Percentiles rank a stretch among this genome's conserved stretches.
Evolutionary conservation across 805 yeast species (phyloP).

Genomic region (Teunomyces kruisii): DNA sequence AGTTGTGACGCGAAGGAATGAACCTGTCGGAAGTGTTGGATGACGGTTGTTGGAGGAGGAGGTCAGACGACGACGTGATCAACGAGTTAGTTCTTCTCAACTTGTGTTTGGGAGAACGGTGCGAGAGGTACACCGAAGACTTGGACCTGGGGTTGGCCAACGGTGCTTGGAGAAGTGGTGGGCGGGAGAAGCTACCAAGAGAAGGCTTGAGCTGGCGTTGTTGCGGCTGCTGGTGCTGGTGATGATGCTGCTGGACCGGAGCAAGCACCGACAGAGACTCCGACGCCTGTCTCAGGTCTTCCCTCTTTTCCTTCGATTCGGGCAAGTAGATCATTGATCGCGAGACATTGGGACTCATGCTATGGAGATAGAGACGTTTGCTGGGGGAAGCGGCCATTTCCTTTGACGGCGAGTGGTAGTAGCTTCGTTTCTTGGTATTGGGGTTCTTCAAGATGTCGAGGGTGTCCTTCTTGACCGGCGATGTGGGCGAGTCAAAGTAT

Average conservation of each 20-base stretch:
- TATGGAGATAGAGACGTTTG: slow-evolving; percentile 29
- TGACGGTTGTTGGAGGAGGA: slow-evolving; percentile 21
- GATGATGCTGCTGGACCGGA: neutral
- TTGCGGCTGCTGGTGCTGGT: neutral
- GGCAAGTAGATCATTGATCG: slow-evolving; percentile 24
- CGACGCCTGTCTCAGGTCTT: neutral
- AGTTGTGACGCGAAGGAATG: slow-evolving; percentile 44
- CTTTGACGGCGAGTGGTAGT: slow-evolving; percentile 8
- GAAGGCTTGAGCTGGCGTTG: neutral
- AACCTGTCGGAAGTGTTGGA: slow-evolving; percentile 35
- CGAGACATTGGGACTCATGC: slow-evolving; percentile 38
- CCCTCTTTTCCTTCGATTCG: neutral
- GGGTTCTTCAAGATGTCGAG: slow-evolving; percentile 8
- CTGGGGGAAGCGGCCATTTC: slow-evolving; percentile 14
- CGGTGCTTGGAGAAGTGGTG: slow-evolving; percentile 14
- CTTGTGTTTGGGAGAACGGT: slow-evolving; percentile 25
- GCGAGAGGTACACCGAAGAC: slow-evolving; percentile 18
- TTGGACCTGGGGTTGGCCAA: slow-evolving; percentile 25
- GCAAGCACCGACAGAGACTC: neutral
- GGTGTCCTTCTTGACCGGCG: slow-evolving; percentile 2
- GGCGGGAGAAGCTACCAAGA: slow-evolving; percentile 1
- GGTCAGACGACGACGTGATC: slow-evolving; percentile 27
- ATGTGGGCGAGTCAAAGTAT: slow-evolving; percentile 8
- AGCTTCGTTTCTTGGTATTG: slow-evolving; percentile 8
- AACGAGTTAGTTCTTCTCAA: slow-evolving; percentile 36